phyloP scores from a whole-genome alignment of 345 rosid species.

The Geranium rotundifolium region DNA sequence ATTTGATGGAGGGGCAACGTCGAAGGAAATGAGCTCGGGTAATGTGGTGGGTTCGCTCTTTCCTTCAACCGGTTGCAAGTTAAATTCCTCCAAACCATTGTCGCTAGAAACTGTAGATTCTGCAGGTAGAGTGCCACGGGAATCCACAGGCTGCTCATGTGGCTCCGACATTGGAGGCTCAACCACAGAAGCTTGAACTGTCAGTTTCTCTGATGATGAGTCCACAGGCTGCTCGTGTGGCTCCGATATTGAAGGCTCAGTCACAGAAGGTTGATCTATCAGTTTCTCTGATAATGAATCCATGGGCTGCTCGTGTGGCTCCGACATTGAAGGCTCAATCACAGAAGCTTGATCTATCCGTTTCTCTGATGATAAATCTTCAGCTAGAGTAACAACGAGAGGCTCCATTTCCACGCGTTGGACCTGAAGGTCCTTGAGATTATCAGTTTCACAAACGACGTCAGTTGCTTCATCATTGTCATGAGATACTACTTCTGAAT shows the following conservation, averaged over 20 bases:
- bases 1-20: slow-evolving; percentile 15
- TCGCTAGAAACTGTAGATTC: slow-evolving; percentile 6
- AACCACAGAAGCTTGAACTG: too few relatives aligned
- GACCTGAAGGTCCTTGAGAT: slow-evolving; percentile 18
- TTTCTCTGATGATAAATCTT: slow-evolving; percentile 22
- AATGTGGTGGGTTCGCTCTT: slow-evolving; percentile 13
- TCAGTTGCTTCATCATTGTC: slow-evolving; percentile 21
- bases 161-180: slow-evolving; percentile 15
- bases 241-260: slow-evolving; percentile 14
- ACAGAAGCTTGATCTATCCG: slow-evolving; percentile 27
- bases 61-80: slow-evolving; percentile 16
- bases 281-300: too few relatives aligned
- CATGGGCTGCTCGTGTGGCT: too few relatives aligned
- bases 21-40: slow-evolving; percentile 31
- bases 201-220: too few relatives aligned
- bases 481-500: slow-evolving; percentile 32
- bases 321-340: slow-evolving; percentile 2
- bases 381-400: slow-evolving; percentile 17
- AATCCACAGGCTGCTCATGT: slow-evolving; percentile 12
- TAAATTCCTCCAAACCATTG: slow-evolving; percentile 29
- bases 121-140: slow-evolving; percentile 6
- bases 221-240: not conserved
- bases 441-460: slow-evolving; percentile 12
- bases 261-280: too few relatives aligned
- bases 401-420: slow-evolving; percentile 22